phyloP scores from a whole-genome alignment of 768 basidiomycete species.

The Tulasnella sp. region DNA sequence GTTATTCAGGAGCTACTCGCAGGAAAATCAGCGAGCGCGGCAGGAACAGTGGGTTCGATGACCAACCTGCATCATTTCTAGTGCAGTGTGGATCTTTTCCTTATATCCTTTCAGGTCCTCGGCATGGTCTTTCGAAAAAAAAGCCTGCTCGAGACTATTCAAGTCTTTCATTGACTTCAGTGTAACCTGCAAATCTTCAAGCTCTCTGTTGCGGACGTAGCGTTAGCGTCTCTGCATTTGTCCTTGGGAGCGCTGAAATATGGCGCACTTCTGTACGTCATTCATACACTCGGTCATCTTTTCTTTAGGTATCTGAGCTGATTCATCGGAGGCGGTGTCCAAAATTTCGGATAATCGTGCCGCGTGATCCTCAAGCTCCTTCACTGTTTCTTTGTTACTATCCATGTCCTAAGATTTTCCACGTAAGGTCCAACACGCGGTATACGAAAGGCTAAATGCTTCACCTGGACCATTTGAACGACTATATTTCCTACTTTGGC shows the following conservation, averaged over 20 bases:
- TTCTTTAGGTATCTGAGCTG: not conserved
- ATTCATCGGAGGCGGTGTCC: not conserved
- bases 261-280: not conserved
- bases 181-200: not conserved
- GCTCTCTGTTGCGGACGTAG: not conserved
- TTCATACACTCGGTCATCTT: not conserved
- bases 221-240: not conserved
- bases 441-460: not conserved
- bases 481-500: not conserved
- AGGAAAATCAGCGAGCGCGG: not conserved
- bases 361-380: not conserved
- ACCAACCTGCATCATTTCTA: not conserved
- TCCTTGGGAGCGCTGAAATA: not conserved
- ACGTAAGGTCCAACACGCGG: not conserved
- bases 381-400: not conserved
- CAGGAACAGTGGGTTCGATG: not conserved
- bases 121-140: not conserved
- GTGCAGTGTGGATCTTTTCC: not conserved
- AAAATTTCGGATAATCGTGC: not conserved
- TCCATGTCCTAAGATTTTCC: not conserved
- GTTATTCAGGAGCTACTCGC: not conserved
- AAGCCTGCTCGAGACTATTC: not conserved
- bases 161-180: not conserved
- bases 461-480: not conserved
- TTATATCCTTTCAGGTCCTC: not conserved